Conservation (phyloP, 2,329 filamentous ascomycete genomes). For the Pseudogymnoascus sp. region DNA sequence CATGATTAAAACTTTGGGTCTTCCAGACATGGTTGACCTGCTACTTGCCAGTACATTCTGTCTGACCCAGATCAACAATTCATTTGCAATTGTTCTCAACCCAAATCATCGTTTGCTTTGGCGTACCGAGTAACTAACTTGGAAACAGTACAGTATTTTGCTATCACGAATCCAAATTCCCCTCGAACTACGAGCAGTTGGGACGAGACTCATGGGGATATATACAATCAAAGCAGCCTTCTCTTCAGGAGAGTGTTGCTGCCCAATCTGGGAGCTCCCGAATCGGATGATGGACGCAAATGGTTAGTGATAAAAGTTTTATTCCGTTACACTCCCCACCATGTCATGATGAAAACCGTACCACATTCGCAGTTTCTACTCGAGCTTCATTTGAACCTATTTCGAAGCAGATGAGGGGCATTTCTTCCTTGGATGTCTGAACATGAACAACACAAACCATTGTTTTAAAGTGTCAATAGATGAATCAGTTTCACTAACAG, state of each 20-base stretch:
- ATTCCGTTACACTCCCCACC: slow-evolving; percentile 8
- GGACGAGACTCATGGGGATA: not conserved
- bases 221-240: not conserved
- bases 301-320: slow-evolving; percentile 14
- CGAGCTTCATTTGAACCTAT: slow-evolving; percentile 59
- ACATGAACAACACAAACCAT: slow-evolving; percentile 16
- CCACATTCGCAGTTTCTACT: slow-evolving; percentile 87
- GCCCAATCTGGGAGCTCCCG: not conserved
- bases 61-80: slow-evolving; percentile 48
- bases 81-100: slow-evolving; percentile 17
- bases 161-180: not conserved
- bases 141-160: slow-evolving; percentile 2
- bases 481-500: not conserved
- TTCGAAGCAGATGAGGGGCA: slow-evolving; percentile 58
- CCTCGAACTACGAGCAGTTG: not conserved
- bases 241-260: not conserved
- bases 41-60: slow-evolving; percentile 87
- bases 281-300: slow-evolving; percentile 11
- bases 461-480: not conserved
- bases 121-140: not conserved
- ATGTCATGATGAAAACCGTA: slow-evolving; percentile 64
- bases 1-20: slow-evolving; percentile 70
- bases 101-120: not conserved
- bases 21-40: slow-evolving; percentile 53
- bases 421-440: slow-evolving; percentile 74